Evolutionary conservation across 148 eudicot species (phyloP), one percentile per base, ranked within the genome.

Genomic region (Selenicereus undatus): DNA sequence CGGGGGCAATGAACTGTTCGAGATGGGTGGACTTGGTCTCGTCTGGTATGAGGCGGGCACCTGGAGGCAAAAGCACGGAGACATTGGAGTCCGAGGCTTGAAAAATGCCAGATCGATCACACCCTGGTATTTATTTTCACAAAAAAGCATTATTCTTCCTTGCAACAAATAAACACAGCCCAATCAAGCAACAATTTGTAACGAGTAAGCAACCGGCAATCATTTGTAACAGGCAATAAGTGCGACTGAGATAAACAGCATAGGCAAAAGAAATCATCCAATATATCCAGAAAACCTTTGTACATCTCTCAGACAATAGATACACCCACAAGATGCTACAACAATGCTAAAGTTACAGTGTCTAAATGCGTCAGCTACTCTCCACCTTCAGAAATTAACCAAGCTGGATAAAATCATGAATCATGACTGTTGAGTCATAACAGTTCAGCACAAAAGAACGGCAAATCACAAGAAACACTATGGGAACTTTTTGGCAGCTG

Each of bases 31-130:
- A 79, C 90, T 91, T 58, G 89, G 85, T 78, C 85, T 91, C 73
- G 82, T 92, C 72, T 86, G 94, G 82, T 84, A 84, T 24, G 88
- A 81, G 32, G 35, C 85, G 7, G 97, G 97, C 64, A 94, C 81
- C 83, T 96, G 88, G 74, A 96, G 91, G 90, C 99, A 96, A 83
- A 96, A 90, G 88, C 99, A 96, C 5, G 97, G 91, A 48, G 84
- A 42, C 85, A 81, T 80, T 27, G 92, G 87, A 50, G 84, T 76
- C 75, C 99, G 94, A 70, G 94, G 90, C 85, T 90, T 94, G 76
- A 86, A 91, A 83, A 92, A 96, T 8, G 97, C 99, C 71, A 85
- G 84, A 69, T 92, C 94, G n/a, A 96, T 80, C 30, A 94, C 85
- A 77, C 99, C 99, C 99, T 96, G 89, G 69, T 35, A 62, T 16